Evolutionary conservation across 2,329 filamentous ascomycete genomes (phyloP).

Genomic region (Lasiodiplodia sp.): DNA sequence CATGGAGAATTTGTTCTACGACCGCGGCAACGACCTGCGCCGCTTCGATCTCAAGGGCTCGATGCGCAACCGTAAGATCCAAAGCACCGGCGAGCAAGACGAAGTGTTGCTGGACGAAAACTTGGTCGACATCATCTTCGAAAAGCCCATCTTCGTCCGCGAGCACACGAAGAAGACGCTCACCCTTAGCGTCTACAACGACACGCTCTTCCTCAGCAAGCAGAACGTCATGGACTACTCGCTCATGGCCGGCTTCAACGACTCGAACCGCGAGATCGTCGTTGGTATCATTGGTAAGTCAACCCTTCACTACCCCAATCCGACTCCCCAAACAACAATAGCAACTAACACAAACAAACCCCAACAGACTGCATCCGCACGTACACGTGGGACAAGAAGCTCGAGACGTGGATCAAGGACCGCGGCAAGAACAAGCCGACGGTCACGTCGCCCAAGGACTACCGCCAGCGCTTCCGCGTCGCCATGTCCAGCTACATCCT

Average conservation of each 20-base stretch:
- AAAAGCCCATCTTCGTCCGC: conserved; percentile 91
- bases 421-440: conserved; percentile 88
- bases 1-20: conserved; percentile 99
- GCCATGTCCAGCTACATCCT: conserved; percentile 92
- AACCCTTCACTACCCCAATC: too few relatives aligned
- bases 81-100: conserved; percentile 93
- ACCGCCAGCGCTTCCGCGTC: conserved; percentile 93
- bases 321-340: too few relatives aligned
- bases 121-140: conserved; percentile 98
- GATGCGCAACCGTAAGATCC: conserved; percentile 97
- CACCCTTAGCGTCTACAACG: conserved; percentile 92
- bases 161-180: conserved; percentile 97
- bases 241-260: conserved; percentile 97
- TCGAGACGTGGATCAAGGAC: conserved; percentile 99
- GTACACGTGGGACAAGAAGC: conserved; percentile 99
- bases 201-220: conserved; percentile 90
- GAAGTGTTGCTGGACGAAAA: conserved; percentile 98
- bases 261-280: conserved; percentile 85
- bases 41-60: conserved; percentile 91
- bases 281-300: conserved; percentile 81
- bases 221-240: conserved; percentile 99
- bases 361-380: conserved; percentile 85
- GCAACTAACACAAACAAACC: conserved; percentile 8
- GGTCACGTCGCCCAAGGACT: conserved; percentile 96
- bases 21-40: conserved; percentile 79